Conservation (phyloP, 495 filamentous ascomycete species). For the Pyrenula massariospora region DNA sequence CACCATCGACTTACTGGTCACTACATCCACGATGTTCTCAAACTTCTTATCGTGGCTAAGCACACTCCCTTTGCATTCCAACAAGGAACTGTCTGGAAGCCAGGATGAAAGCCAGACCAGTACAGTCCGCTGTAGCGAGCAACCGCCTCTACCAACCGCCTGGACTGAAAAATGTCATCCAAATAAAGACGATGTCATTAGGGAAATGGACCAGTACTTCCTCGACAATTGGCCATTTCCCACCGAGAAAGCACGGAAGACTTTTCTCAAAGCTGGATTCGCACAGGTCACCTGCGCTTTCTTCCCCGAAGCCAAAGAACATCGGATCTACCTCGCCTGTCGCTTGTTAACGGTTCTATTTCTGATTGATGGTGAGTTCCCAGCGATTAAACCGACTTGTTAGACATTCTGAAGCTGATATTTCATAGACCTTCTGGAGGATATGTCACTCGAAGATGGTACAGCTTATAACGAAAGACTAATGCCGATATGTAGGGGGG, state of each 20-base stretch:
- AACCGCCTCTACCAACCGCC: too few relatives aligned
- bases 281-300: conserved; percentile 21
- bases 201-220: conserved; percentile 23
- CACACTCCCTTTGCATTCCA: too few relatives aligned
- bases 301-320: conserved; percentile 21
- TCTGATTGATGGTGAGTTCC: conserved; percentile 21
- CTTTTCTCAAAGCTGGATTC: conserved; percentile 22
- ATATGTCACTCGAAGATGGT: conserved; percentile 27
- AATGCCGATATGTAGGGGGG: conserved; percentile 19
- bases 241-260: conserved; percentile 10
- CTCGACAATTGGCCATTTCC: conserved; percentile 24
- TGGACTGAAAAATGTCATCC: too few relatives aligned
- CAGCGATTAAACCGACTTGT: background rate
- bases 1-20: too few relatives aligned
- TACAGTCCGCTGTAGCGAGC: too few relatives aligned
- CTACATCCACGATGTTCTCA: too few relatives aligned
- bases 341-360: conserved; percentile 20
- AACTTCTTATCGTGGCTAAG: too few relatives aligned
- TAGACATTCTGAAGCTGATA: too few relatives aligned
- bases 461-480: conserved; percentile 19
- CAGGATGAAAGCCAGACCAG: too few relatives aligned
- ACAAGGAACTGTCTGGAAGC: too few relatives aligned
- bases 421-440: conserved; percentile 26
- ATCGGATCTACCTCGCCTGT: conserved; percentile 21
- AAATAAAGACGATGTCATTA: too few relatives aligned